Evolutionary conservation across 2,329 filamentous ascomycete species (phyloP), one percentile per base, ranked within the genome.

Genomic region (Cladosporium sp.): DNA sequence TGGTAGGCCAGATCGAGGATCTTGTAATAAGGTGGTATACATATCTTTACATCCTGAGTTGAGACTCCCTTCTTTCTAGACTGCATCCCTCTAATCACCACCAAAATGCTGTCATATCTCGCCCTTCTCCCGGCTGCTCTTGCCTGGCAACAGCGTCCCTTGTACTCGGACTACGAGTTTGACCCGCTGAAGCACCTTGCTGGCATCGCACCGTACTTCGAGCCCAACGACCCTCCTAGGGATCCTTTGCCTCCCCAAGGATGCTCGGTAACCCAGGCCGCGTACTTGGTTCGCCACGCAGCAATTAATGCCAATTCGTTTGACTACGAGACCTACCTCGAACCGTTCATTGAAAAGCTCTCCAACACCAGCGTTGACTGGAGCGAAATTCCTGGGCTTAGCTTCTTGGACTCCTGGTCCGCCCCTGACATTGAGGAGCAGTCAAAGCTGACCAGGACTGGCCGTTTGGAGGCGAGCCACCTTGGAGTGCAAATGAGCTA

Each of bases 401-500:
- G 79, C 64, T 90, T 90, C 72, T 77, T 89, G 28, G 74, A 78
- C 1, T 78, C 76, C 35, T 90, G 87, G 87, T 76, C 79, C 18
- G 78, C 84, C 0, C 88, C 88, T 5, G 65, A 64, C 18, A 79
- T 88, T 52, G 82, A 77, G 58, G 80, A 86, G 8, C 82, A 84
- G 16, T 86, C 87, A 69, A 79, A 87, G n/a, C 73, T 89, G 55
- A 89, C 87, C 14, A 80, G 85, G 18, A 82, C 87, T 21, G 87
- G 88, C n/a, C 81, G 81, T 67, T 78, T 88, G 5, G 86, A 89
- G 73, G 85, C 87, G 1, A 82, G 84, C 21, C 81, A 85, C 68
- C 78, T 89, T 12, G 88, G 87, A 21, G 82, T 85, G 5, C 81
- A 86, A 64, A 76, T 89, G 21, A 82, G 82, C 18, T 84, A 88